These are phyloP conservation scores for Nepenthes gracilis DNA, from an alignment of 148 eudicot species.

Conservation along the genomic window DNA sequence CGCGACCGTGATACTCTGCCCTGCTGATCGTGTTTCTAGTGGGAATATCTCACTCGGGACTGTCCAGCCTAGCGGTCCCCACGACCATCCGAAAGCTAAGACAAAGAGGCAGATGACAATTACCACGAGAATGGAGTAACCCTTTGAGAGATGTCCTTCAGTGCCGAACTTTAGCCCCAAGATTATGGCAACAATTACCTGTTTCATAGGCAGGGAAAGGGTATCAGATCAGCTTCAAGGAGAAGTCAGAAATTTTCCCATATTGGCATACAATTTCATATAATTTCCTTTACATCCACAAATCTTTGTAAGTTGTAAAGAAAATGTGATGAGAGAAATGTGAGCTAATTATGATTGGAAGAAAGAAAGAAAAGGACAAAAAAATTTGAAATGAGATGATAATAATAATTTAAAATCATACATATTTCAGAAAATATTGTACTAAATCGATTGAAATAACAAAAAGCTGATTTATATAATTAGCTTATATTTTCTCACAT, in stretches of 20 bases:
- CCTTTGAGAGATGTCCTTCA: slow-evolving; percentile 41
- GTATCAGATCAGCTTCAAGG: neutral
- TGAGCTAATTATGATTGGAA: too few species aligned
- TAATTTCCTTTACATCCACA: too few species aligned
- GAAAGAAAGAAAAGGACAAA: too few species aligned
- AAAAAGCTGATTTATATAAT: too few species aligned
- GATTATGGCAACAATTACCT: slow-evolving; percentile 64
- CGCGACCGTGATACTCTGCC: slow-evolving; percentile 79
- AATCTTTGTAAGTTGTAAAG: too few species aligned
- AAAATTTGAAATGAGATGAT: too few species aligned
- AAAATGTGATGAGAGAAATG: too few species aligned
- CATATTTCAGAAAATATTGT: too few species aligned
- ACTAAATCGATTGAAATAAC: too few species aligned
- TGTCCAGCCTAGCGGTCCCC: slow-evolving; percentile 95
- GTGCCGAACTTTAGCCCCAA: slow-evolving; percentile 59
- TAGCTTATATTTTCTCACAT: too few species aligned
- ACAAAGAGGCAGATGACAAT: slow-evolving; percentile 67
- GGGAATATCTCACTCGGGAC: slow-evolving; percentile 92
- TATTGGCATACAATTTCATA: too few species aligned
- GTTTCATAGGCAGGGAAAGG: slow-evolving; percentile 13
- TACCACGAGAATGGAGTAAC: slow-evolving; percentile 50
- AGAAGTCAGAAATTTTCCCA: neutral
- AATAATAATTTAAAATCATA: too few species aligned
- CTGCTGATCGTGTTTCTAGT: slow-evolving; percentile 80
- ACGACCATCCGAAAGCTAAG: slow-evolving; percentile 74